Base-by-base conservation (phyloP, 176 grass and related monocot species). In the Aegilops speltoides region DNA sequence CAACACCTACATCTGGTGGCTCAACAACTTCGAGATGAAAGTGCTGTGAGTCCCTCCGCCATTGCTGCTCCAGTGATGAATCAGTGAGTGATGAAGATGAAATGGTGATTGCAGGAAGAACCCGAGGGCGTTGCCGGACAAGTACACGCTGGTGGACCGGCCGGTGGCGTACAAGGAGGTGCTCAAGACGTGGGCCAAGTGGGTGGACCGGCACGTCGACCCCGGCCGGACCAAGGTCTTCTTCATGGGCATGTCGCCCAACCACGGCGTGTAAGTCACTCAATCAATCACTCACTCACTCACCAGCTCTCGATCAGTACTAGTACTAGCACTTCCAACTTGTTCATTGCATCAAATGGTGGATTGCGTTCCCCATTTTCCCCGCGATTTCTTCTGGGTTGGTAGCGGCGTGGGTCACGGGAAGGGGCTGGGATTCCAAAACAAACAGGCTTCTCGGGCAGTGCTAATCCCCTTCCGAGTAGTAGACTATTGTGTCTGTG, bases 221-320 rank as follows among this genome's bases (percentile, higher is more conserved):
- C 90, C 95, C 19, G 80, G 41, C 10, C 73, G 74, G 57, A 91
- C 95, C 4, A 93, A 45, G 33, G 92, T 95, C 62, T 97, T 97
- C 89, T 97, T 95, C 89, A 97, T 97, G 92, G 91, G 90, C 89
- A 95, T 93, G 90, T 97, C 95, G 0, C 95, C 95, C 22, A 97
- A 97, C 75, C 95, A 97, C 73, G 54, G 89, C 78, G 57, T 48
- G 95, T 97, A 72, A 82, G 87, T 64, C 11, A 34, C 33, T 37
- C 6, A 17, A 46, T n/a, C 64, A 3, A n/a, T 45, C 43, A 5
- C 45, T 48, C 43, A 5, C 45, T 48, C 45, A 4, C 19, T 11
- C 71, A 31, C 2, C 36, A 15, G 23, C 62, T 29, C 23, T 8
- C 3, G 10, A 48, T 15, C 45, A 46, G 43, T 46, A 6, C 14